Percentiles rank a stretch among this genome's conserved stretches.
Evolutionary conservation across 2,329 filamentous ascomycete species (phyloP).

Genomic region (Cadophora sp.): DNA sequence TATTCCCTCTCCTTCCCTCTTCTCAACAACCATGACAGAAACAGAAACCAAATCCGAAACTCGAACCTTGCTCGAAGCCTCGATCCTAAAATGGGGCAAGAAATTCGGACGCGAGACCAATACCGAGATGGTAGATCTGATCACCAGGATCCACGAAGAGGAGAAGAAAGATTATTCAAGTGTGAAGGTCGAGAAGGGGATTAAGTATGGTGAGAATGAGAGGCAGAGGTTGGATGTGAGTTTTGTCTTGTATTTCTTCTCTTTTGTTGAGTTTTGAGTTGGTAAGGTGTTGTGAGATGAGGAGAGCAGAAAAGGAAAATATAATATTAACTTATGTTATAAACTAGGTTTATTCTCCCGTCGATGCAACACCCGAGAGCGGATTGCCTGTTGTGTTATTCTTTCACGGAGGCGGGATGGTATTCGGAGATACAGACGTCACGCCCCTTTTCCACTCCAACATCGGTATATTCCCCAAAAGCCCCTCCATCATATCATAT

Average conservation of each 20-base stretch:
- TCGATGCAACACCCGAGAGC: not conserved
- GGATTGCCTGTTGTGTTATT: slow-evolving; percentile 10
- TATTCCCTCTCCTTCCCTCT: too few species aligned
- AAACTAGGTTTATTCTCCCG: not conserved
- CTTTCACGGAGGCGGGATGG: slow-evolving; percentile 18
- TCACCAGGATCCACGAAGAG: not conserved
- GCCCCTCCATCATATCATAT: not conserved
- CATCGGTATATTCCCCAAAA: not conserved
- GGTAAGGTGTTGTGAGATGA: too few species aligned
- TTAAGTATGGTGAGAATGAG: slow-evolving; percentile 11
- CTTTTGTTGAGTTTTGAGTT: too few species aligned
- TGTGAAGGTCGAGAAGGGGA: not conserved
- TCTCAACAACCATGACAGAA: too few species aligned
- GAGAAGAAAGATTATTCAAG: not conserved
- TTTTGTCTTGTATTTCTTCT: too few species aligned
- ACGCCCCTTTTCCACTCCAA: slow-evolving; percentile 7
- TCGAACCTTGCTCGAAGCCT: not conserved
- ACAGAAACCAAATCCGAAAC: too few species aligned
- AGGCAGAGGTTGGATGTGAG: slow-evolving; percentile 13
- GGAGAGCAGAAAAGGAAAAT: not conserved
- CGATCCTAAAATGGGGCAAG: slow-evolving; percentile 5
- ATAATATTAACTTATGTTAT: not conserved
- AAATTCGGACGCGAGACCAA: not conserved
- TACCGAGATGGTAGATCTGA: not conserved
- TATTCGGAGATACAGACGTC: slow-evolving; percentile 11